Evolutionary conservation across 1,139 yeast genomes (phyloP).

Genomic region (Kurtzmaniella natalensis): DNA sequence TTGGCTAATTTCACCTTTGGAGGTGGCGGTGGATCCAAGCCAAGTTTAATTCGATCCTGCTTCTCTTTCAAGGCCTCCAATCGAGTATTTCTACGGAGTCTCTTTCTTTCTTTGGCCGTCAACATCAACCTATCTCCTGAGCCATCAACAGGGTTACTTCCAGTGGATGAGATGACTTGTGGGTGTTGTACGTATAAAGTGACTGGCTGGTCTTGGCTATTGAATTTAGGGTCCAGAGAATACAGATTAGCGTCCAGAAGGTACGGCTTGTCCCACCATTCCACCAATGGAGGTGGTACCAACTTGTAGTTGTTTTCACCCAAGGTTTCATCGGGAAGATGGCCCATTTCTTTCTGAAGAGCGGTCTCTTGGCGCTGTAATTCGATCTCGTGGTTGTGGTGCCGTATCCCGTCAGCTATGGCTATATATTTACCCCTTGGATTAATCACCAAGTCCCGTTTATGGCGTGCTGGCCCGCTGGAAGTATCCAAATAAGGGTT

Average conservation of each 20-base stretch:
- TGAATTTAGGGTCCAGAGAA: constrained; percentile 18
- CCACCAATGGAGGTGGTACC: constrained; percentile 53
- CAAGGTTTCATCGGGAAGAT: constrained; percentile 41
- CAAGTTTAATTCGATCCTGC: constrained; percentile 75
- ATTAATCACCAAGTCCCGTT: constrained; percentile 45
- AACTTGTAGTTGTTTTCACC: constrained; percentile 52
- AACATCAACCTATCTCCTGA: constrained; percentile 48
- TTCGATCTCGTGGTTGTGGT: constrained; percentile 29
- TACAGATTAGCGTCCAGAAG: constrained; percentile 25
- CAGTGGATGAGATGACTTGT: constrained; percentile 51
- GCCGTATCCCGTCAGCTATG: constrained; percentile 50
- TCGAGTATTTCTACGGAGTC: constrained; percentile 69
- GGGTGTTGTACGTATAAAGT: constrained; percentile 79
- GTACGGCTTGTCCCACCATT: constrained; percentile 80
- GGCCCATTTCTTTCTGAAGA: constrained; percentile 33
- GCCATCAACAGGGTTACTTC: constrained; percentile 21
- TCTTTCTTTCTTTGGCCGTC: constrained; percentile 74
- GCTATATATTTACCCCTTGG: constrained; percentile 59
- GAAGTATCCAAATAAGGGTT: constrained; percentile 59
- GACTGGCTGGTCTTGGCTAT: constrained; percentile 46
- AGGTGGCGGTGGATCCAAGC: constrained; percentile 82
- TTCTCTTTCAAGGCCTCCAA: constrained; percentile 59
- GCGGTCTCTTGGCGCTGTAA: constrained; percentile 19
- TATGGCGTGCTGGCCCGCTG: constrained; percentile 11
- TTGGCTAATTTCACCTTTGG: constrained; percentile 84